phyloP scores from a whole-genome alignment of 2,329 filamentous ascomycete genomes.

The Hypoxylon sp. region DNA sequence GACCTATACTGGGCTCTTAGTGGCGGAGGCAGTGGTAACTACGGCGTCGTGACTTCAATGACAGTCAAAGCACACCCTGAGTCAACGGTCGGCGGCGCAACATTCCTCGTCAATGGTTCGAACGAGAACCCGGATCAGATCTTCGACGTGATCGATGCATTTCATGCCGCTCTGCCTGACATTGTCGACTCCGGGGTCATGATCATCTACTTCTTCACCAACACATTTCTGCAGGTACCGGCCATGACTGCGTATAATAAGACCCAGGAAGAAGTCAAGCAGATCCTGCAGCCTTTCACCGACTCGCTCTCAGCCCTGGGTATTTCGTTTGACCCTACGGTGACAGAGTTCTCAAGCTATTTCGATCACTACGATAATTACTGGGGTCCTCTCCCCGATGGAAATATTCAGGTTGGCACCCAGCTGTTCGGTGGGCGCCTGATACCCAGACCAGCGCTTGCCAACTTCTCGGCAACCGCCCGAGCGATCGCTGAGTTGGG shows the following conservation, averaged over 20 bases:
- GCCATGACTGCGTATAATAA: constrained; percentile 44
- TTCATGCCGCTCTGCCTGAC: constrained; percentile 37
- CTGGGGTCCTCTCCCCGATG: constrained; percentile 48
- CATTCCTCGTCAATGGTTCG: constrained; percentile 31
- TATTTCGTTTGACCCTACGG: constrained; percentile 35
- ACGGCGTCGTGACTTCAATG: constrained; percentile 52
- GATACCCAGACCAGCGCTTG: constrained; percentile 46
- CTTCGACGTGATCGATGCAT: constrained; percentile 35
- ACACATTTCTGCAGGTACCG: constrained; percentile 34
- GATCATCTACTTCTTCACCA: constrained; percentile 37
- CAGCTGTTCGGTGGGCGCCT: constrained; percentile 49
- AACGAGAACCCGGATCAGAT: constrained; percentile 33
- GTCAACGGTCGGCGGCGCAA: constrained; percentile 31
- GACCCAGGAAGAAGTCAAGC: constrained; percentile 38
- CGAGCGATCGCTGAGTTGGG: constrained; percentile 44
- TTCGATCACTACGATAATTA: constrained; percentile 47
- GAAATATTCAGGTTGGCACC: constrained; percentile 45
- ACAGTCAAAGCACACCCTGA: constrained; percentile 38
- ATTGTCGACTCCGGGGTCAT: constrained; percentile 40
- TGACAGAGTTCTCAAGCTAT: constrained; percentile 43
- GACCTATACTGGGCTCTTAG: constrained; percentile 63
- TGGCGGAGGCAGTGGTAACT: constrained; percentile 59
- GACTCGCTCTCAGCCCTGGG: constrained; percentile 37
- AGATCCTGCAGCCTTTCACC: constrained; percentile 43
- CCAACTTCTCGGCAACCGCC: constrained; percentile 45